Conservation (phyloP, 805 yeast species). For the Metahyphopichia silvanorum region DNA sequence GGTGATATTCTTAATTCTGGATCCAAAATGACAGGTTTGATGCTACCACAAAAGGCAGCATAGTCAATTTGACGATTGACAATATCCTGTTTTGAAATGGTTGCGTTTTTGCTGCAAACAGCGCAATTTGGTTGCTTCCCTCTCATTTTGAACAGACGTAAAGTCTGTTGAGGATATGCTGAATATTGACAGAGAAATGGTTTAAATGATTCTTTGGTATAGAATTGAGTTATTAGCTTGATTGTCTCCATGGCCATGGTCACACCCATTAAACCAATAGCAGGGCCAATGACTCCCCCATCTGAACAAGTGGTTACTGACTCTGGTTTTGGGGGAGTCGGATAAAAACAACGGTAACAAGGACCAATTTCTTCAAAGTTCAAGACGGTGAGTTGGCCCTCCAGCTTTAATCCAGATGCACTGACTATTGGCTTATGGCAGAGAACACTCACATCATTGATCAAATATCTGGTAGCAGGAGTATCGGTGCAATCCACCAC, state of each 20-base stretch:
- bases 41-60: constrained; percentile 68
- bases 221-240: constrained; percentile 61
- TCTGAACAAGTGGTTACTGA: constrained; percentile 83
- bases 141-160: constrained; percentile 80
- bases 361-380: constrained; percentile 72
- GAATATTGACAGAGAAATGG: constrained; percentile 71
- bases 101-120: constrained; percentile 58
- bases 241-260: constrained; percentile 88
- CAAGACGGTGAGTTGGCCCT: constrained; percentile 82
- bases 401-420: constrained; percentile 88
- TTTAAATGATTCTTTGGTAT: constrained; percentile 47
- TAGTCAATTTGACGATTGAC: constrained; percentile 55
- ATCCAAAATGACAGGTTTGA: constrained; percentile 43
- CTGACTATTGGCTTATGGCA: constrained; percentile 72
- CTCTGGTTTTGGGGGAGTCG: constrained; percentile 83
- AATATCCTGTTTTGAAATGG: constrained; percentile 47
- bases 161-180: constrained; percentile 62
- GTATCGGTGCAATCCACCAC: constrained; percentile 94
- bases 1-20: constrained; percentile 45
- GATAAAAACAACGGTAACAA: constrained; percentile 92
- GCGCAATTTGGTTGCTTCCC: constrained; percentile 56
- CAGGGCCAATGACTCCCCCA: constrained; percentile 94
- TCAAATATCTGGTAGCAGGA: constrained; percentile 80
- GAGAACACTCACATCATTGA: constrained; percentile 79
- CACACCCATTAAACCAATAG: constrained; percentile 88